Percentiles rank a stretch among this genome's conserved stretches.
These are phyloP conservation scores for Coleophoma crateriformis DNA, from an alignment of 2,329 filamentous ascomycete genomes.

Conservation along the genomic window DNA sequence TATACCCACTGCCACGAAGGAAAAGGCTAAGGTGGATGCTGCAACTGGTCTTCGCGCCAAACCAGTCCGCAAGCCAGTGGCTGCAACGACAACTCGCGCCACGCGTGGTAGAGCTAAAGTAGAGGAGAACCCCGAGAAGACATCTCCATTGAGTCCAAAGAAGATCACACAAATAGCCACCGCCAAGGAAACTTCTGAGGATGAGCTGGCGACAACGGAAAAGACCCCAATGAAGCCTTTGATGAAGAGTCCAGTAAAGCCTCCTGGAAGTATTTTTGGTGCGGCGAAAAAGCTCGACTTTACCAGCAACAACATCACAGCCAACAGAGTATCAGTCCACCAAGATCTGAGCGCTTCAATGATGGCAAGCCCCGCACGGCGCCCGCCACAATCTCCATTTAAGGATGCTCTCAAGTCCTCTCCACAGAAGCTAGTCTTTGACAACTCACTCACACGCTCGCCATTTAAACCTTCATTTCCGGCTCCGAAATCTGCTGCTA, in stretches of 20 bases:
- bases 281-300: slow-evolving; percentile 30
- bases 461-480: slow-evolving; percentile 23
- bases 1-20: slow-evolving; percentile 33
- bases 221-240: slow-evolving; percentile 45
- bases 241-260: slow-evolving; percentile 51
- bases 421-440: slow-evolving; percentile 37
- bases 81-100: slow-evolving; percentile 20
- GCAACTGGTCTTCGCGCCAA: slow-evolving; percentile 36
- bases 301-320: slow-evolving; percentile 19
- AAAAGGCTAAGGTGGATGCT: slow-evolving; percentile 28
- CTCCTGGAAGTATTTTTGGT: slow-evolving; percentile 27
- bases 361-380: slow-evolving; percentile 50
- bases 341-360: slow-evolving; percentile 32
- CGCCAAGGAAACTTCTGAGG: slow-evolving; percentile 47
- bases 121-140: slow-evolving; percentile 29
- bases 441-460: slow-evolving; percentile 19
- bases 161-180: slow-evolving; percentile 54
- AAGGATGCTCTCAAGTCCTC: slow-evolving; percentile 53
- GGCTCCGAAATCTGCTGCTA: slow-evolving; percentile 11
- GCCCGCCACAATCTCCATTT: slow-evolving; percentile 43
- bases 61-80: slow-evolving; percentile 42
- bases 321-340: slow-evolving; percentile 25
- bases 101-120: slow-evolving; percentile 23
- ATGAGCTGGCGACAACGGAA: slow-evolving; percentile 50
- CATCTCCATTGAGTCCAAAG: slow-evolving; percentile 56